A percentile compares a stretch with the other conserved stretches of the same genome.
phyloP scores from a whole-genome alignment of 2,329 filamentous ascomycete species.

The Diaporthe australafricana region DNA sequence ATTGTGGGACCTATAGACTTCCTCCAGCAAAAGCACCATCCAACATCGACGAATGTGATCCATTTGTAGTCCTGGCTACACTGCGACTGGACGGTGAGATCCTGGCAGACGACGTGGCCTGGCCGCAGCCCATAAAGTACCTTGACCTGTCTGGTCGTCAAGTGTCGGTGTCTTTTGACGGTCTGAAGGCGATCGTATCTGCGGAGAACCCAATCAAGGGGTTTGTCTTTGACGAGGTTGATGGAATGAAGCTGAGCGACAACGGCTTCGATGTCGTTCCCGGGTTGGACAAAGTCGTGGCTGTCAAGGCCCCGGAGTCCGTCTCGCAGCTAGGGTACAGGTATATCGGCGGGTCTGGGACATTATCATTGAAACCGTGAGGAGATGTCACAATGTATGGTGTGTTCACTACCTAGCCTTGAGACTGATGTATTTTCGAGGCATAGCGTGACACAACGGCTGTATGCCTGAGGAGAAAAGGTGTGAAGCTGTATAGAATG shows the following conservation, averaged over 20 bases:
- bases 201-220: slow-evolving; percentile 65
- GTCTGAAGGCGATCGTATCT: slow-evolving; percentile 45
- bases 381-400: too few relatives aligned
- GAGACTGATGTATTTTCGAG: too few relatives aligned
- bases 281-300: slow-evolving; percentile 43
- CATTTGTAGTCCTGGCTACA: slow-evolving; percentile 44
- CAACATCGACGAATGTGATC: neutral
- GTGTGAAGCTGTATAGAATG: too few relatives aligned
- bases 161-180: slow-evolving; percentile 43
- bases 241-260: slow-evolving; percentile 61
- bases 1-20: slow-evolving; percentile 10
- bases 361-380: neutral
- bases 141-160: slow-evolving; percentile 60
- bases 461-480: too few relatives aligned
- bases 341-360: neutral
- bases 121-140: slow-evolving; percentile 74
- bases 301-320: neutral
- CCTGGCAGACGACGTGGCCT: slow-evolving; percentile 63
- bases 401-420: neutral
- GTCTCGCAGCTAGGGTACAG: neutral
- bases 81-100: slow-evolving; percentile 52
- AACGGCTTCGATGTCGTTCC: slow-evolving; percentile 71
- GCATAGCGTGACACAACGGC: too few relatives aligned
- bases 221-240: slow-evolving; percentile 63
- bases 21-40: neutral